Conservation (phyloP, 2,329 filamentous ascomycete genomes). For the Harringtonia lauricola region DNA sequence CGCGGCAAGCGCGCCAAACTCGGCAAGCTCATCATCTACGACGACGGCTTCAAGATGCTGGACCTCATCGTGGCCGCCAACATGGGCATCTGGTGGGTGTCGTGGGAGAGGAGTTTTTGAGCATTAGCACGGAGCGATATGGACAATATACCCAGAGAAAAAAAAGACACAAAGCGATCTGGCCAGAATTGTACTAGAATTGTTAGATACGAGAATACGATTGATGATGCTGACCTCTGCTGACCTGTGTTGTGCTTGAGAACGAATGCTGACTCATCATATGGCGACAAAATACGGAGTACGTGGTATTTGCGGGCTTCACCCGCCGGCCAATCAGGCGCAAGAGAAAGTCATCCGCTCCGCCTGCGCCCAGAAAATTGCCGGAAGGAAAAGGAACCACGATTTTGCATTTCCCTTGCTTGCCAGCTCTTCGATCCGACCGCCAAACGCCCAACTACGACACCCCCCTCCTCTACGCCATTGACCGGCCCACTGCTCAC, state of each 20-base stretch:
- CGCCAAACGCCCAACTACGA: background rate
- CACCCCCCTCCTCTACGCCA: background rate
- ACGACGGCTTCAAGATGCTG: constrained; percentile 90
- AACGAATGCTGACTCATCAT: too few species aligned
- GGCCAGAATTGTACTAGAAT: too few species aligned
- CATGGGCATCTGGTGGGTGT: constrained; percentile 86
- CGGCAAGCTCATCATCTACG: constrained; percentile 81
- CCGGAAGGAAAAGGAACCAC: background rate
- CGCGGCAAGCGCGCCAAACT: constrained; percentile 82
- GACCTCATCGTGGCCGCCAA: constrained; percentile 87
- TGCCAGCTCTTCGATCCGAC: background rate
- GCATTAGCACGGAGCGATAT: background rate
- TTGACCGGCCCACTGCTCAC: constrained; percentile 1
- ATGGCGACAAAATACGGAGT: too few species aligned
- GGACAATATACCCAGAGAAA: background rate
- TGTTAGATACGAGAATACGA: background rate
- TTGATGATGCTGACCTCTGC: background rate
- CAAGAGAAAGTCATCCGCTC: constrained; percentile 12
- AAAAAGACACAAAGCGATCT: too few species aligned
- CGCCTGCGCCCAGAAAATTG: constrained; percentile 4
- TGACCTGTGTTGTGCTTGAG: background rate
- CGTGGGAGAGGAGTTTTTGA: constrained; percentile 53
- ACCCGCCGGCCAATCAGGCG: constrained; percentile 11
- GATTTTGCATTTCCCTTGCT: background rate
- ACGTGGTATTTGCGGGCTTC: too few species aligned